Conservation (phyloP, 257 asterid genomes). For the Vinca minor region DNA sequence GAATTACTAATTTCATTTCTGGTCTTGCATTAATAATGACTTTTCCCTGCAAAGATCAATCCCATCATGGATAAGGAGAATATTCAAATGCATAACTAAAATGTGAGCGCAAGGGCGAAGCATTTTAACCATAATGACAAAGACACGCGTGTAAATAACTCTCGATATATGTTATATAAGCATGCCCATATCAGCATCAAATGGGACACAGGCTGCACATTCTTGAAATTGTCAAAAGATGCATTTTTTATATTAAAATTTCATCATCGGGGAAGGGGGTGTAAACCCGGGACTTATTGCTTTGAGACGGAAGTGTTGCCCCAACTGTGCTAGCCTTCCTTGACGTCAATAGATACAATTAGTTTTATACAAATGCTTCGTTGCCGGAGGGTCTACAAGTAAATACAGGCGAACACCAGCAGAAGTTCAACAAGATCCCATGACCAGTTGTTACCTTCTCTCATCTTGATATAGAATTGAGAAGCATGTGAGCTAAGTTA, state of each 20-base stretch:
- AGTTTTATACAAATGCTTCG: background rate
- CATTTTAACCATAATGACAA: background rate
- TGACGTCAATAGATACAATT: background rate
- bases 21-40: constrained; percentile 53
- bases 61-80: too few relatives aligned
- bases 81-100: too few relatives aligned
- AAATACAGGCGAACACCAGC: background rate
- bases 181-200: background rate
- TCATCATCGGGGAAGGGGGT: too few relatives aligned
- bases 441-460: background rate
- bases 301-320: too few relatives aligned
- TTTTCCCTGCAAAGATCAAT: constrained; percentile 54
- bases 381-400: background rate
- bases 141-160: too few relatives aligned
- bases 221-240: background rate
- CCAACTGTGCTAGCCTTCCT: too few relatives aligned
- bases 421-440: background rate
- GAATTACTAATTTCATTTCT: constrained; percentile 46
- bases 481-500: too few relatives aligned
- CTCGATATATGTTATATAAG: background rate
- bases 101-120: too few relatives aligned
- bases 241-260: too few relatives aligned
- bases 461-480: background rate
- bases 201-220: too few relatives aligned
- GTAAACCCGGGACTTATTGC: too few relatives aligned